Evolutionary conservation across 352 stramenopile species (phyloP).

Genomic region (Globisporangium canariense): DNA sequence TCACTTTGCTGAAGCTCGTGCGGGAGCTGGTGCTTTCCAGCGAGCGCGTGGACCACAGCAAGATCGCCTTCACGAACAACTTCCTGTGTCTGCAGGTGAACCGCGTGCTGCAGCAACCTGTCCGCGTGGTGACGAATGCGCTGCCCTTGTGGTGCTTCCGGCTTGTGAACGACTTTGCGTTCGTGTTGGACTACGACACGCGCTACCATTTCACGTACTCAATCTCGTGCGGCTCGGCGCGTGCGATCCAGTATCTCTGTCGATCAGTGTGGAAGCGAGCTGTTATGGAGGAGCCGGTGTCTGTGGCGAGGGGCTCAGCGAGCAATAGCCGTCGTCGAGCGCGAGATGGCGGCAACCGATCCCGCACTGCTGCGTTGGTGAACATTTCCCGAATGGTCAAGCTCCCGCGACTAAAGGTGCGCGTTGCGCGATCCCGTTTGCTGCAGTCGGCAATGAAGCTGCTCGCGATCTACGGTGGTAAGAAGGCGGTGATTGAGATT

Average conservation of each 20-base stretch:
- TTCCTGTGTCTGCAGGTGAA: slow-evolving; percentile 59
- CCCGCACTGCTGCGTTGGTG: slow-evolving; percentile 34
- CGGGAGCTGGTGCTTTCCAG: slow-evolving; percentile 20
- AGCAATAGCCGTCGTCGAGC: slow-evolving; percentile 24
- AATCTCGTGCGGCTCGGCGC: slow-evolving; percentile 59
- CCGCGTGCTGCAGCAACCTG: slow-evolving; percentile 50
- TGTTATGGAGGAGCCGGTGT: slow-evolving; percentile 41
- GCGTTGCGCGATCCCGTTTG: slow-evolving; percentile 53
- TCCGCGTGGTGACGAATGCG: slow-evolving; percentile 60
- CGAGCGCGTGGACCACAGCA: not conserved
- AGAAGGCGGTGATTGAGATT: slow-evolving; percentile 76
- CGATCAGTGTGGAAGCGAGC: slow-evolving; percentile 63
- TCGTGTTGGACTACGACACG: slow-evolving; percentile 66
- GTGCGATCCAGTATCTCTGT: slow-evolving; percentile 68
- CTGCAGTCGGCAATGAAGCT: slow-evolving; percentile 74
- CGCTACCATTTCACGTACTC: slow-evolving; percentile 65
- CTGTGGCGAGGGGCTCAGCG: not conserved
- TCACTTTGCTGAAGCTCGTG: slow-evolving; percentile 45
- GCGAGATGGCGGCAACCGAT: slow-evolving; percentile 33
- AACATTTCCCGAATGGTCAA: slow-evolving; percentile 70
- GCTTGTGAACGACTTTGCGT: slow-evolving; percentile 51
- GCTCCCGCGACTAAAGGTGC: slow-evolving; percentile 71
- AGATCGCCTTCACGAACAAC: slow-evolving; percentile 46
- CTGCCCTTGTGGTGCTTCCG: slow-evolving; percentile 55
- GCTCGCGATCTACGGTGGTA: slow-evolving; percentile 65